Percentiles rank a stretch among this genome's conserved stretches.
Conservation (phyloP, 805 yeast species). For the Teunomyces barrocoloradensis region DNA sequence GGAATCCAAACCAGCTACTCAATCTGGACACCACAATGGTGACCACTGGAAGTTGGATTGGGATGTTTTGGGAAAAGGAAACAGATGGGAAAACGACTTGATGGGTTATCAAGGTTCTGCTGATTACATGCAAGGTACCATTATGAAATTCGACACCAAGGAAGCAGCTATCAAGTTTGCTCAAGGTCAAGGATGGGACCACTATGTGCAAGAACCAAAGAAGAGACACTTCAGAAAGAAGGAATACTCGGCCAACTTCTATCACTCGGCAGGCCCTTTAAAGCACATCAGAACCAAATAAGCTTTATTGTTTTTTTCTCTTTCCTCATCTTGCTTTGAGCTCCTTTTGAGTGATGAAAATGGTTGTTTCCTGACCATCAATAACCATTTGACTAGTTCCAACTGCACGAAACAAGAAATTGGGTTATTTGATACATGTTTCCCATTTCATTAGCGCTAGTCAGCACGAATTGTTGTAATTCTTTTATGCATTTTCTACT, state of each 20-base stretch:
- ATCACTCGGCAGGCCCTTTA: slow-evolving; percentile 65
- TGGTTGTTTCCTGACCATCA: neutral
- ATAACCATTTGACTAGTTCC: neutral
- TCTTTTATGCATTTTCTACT: neutral
- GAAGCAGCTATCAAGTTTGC: slow-evolving; percentile 81
- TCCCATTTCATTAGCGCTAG: neutral
- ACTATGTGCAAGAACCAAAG: slow-evolving; percentile 79
- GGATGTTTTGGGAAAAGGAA: slow-evolving; percentile 73
- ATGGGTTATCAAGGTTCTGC: slow-evolving; percentile 81
- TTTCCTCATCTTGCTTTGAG: neutral
- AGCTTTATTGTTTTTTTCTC: slow-evolving; percentile 2
- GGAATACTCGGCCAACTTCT: slow-evolving; percentile 70
- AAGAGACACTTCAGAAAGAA: slow-evolving; percentile 69
- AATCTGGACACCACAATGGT: slow-evolving; percentile 59
- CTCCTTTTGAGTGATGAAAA: neutral
- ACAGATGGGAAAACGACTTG: slow-evolving; percentile 87
- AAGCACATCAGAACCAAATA: slow-evolving; percentile 81
- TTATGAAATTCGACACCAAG: slow-evolving; percentile 67
- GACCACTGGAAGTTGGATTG: slow-evolving; percentile 75
- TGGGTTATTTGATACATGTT: neutral
- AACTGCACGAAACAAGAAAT: neutral
- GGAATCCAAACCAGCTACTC: slow-evolving; percentile 79
- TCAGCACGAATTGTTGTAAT: slow-evolving; percentile 1
- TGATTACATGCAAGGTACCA: slow-evolving; percentile 80
- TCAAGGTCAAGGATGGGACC: slow-evolving; percentile 82